Base-by-base conservation (phyloP, 2,329 filamentous ascomycete genomes). In the Massarina eburnea region DNA sequence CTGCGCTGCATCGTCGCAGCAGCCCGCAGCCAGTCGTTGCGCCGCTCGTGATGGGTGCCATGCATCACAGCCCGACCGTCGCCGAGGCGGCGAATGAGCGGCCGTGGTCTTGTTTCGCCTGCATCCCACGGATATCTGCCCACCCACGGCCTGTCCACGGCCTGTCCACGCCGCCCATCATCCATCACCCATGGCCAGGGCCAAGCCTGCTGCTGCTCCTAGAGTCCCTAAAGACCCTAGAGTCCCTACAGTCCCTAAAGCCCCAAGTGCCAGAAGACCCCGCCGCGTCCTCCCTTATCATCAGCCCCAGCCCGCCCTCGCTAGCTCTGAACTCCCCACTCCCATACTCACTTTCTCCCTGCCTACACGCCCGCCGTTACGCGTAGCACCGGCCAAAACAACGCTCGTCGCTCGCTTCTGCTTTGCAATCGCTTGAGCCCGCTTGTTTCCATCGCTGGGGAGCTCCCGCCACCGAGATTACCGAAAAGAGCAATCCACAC, bases 401-500 rank as follows among this genome's bases (percentile, higher is more conserved):
- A 40, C 39, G 46, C 41, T 41, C 49, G 40, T 41, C 47, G 17
- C 24, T 20, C 24, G 26, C 39, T 10, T 26, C 24, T 26, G 7
- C 24, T 26, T 26, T 33, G 22, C 47, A 36, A 30, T 47, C 40
- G 41, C 39, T 35, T 41, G 33, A 26, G 48, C 41, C 47, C 45
- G 35, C 36, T 45, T 40, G 47, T 46, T 48, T 49, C 52, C 42
- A 27, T 43, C 51, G 48, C 48, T 42, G 4, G 18, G n/a, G 17
- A 47, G 30, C 44, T 49, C 53, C 49, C 49, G 52, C 55, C 40
- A 54, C 57, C 48, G 44, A 51, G 33, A 58, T 64, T 66, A 37
- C 67, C 67, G 29, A 64, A 69, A 61, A 50, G 47, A 61, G 64
- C 61, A 58, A 54, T 59, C 64, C 62, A 66, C 67, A 70, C 67